Conservation (phyloP, 306 rosid genomes). For the Biancaea sappan region DNA sequence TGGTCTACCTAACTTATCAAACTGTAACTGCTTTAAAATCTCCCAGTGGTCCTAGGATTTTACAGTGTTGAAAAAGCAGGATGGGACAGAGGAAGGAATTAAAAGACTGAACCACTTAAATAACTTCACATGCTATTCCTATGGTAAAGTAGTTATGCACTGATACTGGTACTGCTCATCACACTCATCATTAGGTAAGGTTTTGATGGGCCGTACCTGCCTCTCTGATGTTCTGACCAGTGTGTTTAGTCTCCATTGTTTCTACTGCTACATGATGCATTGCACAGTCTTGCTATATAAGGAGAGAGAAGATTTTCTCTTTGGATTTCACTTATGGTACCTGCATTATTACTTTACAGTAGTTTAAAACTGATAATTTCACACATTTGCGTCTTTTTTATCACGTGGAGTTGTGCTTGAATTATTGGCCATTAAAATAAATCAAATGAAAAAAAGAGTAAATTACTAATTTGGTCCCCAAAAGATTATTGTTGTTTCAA, state of each 20-base stretch:
- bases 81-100: not conserved
- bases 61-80: not conserved
- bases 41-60: not conserved
- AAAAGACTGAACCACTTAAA: not conserved
- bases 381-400: not conserved
- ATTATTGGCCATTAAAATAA: not conserved
- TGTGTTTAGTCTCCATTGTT: not conserved
- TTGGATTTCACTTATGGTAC: not conserved
- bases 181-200: conserved; percentile 2
- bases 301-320: not conserved
- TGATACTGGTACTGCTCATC: not conserved
- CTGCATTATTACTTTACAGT: not conserved
- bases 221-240: not conserved
- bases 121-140: conserved; percentile 6
- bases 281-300: not conserved
- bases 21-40: too few species aligned
- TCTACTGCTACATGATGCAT: not conserved
- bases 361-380: not conserved
- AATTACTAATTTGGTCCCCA: too few species aligned
- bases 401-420: not conserved
- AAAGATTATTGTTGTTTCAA: too few species aligned
- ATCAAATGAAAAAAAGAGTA: not conserved
- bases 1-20: too few species aligned
- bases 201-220: conserved; percentile 1
- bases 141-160: conserved; percentile 17